A percentile compares a stretch with the other conserved stretches of the same genome.
phyloP scores from a whole-genome alignment of 768 basidiomycete species.

The Suillus brevipes region DNA sequence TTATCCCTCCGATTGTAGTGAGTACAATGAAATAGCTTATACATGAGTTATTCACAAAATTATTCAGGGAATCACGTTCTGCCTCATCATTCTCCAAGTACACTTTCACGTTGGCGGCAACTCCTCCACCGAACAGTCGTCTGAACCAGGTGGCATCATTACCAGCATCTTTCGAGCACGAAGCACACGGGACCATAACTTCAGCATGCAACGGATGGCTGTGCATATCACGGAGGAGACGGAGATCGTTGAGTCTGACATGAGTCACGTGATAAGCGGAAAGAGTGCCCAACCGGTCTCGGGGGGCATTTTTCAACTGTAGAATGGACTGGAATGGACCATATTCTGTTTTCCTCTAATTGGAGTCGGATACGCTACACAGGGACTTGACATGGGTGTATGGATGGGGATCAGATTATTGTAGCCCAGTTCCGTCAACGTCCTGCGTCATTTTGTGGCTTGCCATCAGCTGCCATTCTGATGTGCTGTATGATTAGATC shows the following conservation, averaged over 20 bases:
- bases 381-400: neutral
- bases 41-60: neutral
- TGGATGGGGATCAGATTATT: neutral
- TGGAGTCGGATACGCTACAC: neutral
- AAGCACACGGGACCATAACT: neutral
- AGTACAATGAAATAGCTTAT: neutral
- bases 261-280: neutral
- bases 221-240: constrained; percentile 8
- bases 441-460: neutral
- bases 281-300: neutral
- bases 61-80: constrained; percentile 7
- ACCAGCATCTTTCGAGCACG: constrained; percentile 4
- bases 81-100: constrained; percentile 11
- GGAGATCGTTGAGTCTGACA: neutral
- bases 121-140: neutral
- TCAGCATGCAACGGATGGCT: constrained; percentile 3
- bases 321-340: neutral
- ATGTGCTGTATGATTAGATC: neutral
- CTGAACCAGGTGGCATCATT: neutral
- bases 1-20: constrained; percentile 4
- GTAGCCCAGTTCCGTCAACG: neutral
- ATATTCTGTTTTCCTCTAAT: neutral
- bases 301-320: neutral
- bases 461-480: neutral
- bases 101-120: constrained; percentile 5